These are phyloP conservation scores for Malassezia cuniculi DNA, from an alignment of 1,284 basidiomycete species.

Conservation along the genomic window DNA sequence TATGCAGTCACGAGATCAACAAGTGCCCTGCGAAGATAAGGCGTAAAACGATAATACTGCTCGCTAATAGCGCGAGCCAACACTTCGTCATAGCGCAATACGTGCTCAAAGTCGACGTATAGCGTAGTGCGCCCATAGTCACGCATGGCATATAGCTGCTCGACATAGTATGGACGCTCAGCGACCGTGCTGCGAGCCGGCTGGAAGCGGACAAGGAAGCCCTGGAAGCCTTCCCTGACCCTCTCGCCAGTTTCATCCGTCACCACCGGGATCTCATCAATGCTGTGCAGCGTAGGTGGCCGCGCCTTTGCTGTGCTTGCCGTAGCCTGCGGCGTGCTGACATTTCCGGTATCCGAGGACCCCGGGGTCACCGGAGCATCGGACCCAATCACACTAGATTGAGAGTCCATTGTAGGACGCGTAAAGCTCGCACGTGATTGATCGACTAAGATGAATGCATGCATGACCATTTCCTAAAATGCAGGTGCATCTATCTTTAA, in stretches of 20 bases:
- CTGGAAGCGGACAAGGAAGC: conserved; percentile 78
- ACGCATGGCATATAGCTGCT: conserved; percentile 82
- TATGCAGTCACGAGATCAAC: conserved; percentile 75
- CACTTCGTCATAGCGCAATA: conserved; percentile 76
- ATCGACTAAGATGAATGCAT: too few relatives aligned
- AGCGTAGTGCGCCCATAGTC: conserved; percentile 86
- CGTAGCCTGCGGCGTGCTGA: background rate
- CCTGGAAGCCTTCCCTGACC: conserved; percentile 75
- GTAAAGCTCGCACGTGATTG: too few relatives aligned
- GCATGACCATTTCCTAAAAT: too few relatives aligned
- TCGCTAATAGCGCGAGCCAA: conserved; percentile 81
- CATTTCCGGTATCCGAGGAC: too few relatives aligned
- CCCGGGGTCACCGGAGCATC: too few relatives aligned
- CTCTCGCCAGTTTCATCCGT: conserved; percentile 85
- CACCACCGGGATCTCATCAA: conserved; percentile 61
- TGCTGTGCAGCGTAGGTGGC: conserved; percentile 23
- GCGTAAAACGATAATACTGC: conserved; percentile 92
- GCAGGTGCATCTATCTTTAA: too few relatives aligned
- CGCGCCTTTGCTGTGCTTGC: conserved; percentile 8
- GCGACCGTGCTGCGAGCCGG: too few relatives aligned
- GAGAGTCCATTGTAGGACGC: too few relatives aligned
- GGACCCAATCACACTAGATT: too few relatives aligned
- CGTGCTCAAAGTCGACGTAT: conserved; percentile 86
- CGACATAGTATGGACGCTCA: conserved; percentile 59
- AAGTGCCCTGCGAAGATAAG: conserved; percentile 78